Conservation (phyloP, 306 rosid species). For the Cicer judaicum region DNA sequence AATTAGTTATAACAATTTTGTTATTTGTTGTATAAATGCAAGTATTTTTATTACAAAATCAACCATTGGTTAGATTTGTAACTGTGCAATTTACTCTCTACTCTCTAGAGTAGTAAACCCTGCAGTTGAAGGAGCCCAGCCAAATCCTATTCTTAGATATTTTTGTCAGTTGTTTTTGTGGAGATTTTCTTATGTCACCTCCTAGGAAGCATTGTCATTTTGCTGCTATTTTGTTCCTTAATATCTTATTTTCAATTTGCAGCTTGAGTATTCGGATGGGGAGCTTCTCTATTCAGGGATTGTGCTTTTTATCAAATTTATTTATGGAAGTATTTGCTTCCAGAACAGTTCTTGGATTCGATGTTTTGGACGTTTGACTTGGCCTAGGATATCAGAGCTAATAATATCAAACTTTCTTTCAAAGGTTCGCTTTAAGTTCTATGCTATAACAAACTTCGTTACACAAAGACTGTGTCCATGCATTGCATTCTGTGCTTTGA, state of each 20-base stretch:
- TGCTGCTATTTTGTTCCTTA: constrained; percentile 40
- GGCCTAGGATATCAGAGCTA: constrained; percentile 92
- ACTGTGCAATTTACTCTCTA: constrained; percentile 10
- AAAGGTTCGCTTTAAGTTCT: constrained; percentile 61
- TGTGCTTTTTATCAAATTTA: constrained; percentile 65
- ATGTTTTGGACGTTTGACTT: constrained; percentile 83
- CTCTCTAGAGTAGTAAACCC: not conserved
- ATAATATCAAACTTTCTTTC: constrained; percentile 87
- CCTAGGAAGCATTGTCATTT: constrained; percentile 37
- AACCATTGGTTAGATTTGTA: constrained; percentile 8
- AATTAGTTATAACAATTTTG: not conserved
- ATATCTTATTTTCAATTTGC: constrained; percentile 46
- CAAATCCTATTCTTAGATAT: constrained; percentile 21
- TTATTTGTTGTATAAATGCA: constrained; percentile 1
- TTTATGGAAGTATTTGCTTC: constrained; percentile 64
- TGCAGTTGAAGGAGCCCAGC: not conserved
- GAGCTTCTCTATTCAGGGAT: constrained; percentile 75
- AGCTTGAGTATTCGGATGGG: constrained; percentile 66
- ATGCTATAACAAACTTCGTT: constrained; percentile 23
- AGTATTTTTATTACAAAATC: not conserved
- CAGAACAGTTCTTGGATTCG: constrained; percentile 71
- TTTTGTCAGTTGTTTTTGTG: constrained; percentile 1
- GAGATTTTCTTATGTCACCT: constrained; percentile 10
- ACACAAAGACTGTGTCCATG: constrained; percentile 19
- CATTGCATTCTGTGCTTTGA: constrained; percentile 31